Conservation (phyloP, 139 green algal species). For the Picochlorum sp. region DNA sequence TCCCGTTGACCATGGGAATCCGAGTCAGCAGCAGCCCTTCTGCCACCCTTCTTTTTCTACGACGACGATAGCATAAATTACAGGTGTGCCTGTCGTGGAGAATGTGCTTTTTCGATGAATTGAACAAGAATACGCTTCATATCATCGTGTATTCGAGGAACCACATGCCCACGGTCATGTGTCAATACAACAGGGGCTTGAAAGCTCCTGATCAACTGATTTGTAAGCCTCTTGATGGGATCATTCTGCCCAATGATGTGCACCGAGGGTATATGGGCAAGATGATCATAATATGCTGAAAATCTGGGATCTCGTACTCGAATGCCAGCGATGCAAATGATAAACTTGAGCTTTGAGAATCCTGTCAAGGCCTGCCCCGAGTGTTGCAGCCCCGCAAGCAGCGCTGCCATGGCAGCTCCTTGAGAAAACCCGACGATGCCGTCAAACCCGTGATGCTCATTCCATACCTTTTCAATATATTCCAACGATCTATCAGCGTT, state of each 20-base stretch:
- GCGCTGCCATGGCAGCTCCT: conserved; percentile 25
- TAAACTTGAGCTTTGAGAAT: conserved; percentile 34
- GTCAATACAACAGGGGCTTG: conserved; percentile 15
- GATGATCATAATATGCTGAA: conserved; percentile 26
- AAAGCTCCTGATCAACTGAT: conserved; percentile 16
- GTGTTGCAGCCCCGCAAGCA: conserved; percentile 28
- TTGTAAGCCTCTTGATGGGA: conserved; percentile 25
- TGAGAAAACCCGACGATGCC: conserved; percentile 32
- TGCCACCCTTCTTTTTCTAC: too few species aligned
- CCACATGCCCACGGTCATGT: conserved; percentile 38
- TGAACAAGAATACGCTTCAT: neutral
- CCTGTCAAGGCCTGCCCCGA: conserved; percentile 15
- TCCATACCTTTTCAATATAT: conserved; percentile 14
- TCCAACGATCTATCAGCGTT: conserved; percentile 30
- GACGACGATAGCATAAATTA: too few species aligned
- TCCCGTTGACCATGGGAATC: too few species aligned
- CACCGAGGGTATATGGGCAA: conserved; percentile 29
- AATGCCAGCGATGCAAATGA: conserved; percentile 43
- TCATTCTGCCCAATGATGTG: conserved; percentile 49
- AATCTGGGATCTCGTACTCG: conserved; percentile 24
- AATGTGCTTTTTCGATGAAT: neutral
- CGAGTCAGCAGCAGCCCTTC: too few species aligned
- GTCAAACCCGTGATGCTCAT: conserved; percentile 43
- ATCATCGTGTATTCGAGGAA: conserved; percentile 20
- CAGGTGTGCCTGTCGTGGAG: neutral